Conservation (phyloP, 2,329 filamentous ascomycete species). For the Aspergillus candidus region DNA sequence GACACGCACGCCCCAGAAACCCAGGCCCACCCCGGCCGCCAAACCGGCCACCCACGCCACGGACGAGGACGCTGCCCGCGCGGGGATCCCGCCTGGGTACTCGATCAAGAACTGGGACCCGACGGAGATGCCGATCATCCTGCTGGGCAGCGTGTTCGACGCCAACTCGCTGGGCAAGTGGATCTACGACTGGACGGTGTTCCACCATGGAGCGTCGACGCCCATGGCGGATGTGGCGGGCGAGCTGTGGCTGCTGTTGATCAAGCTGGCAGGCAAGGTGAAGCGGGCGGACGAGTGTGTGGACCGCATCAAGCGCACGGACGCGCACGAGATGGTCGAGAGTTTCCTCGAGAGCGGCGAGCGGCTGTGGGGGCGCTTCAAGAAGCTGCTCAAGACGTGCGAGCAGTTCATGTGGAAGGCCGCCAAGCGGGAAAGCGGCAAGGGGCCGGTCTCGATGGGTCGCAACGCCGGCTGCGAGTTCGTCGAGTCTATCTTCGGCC, state of each 20-base stretch:
- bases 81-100: slow-evolving; percentile 78
- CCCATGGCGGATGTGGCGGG: slow-evolving; percentile 88
- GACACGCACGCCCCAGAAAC: slow-evolving; percentile 39
- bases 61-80: slow-evolving; percentile 57
- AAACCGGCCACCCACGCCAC: slow-evolving; percentile 49
- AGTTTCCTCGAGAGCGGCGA: slow-evolving; percentile 89
- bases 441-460: slow-evolving; percentile 67
- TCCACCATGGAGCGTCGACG: slow-evolving; percentile 71
- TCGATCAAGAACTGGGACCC: slow-evolving; percentile 99
- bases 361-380: slow-evolving; percentile 76
- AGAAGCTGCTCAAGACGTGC: slow-evolving; percentile 80
- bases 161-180: slow-evolving; percentile 96
- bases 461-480: slow-evolving; percentile 92
- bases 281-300: slow-evolving; percentile 80
- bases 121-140: slow-evolving; percentile 83
- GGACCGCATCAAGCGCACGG: slow-evolving; percentile 62
- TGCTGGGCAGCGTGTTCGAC: slow-evolving; percentile 93
- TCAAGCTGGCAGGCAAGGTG: slow-evolving; percentile 88
- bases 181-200: slow-evolving; percentile 99
- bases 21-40: slow-evolving; percentile 31
- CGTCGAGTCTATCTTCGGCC: slow-evolving; percentile 90
- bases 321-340: slow-evolving; percentile 73
- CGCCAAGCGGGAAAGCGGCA: slow-evolving; percentile 63
- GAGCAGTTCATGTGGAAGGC: slow-evolving; percentile 94
- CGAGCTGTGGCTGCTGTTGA: slow-evolving; percentile 90